Evolutionary conservation across 2,329 filamentous ascomycete genomes (phyloP).

Genomic region (Colletotrichum echinochloae): DNA sequence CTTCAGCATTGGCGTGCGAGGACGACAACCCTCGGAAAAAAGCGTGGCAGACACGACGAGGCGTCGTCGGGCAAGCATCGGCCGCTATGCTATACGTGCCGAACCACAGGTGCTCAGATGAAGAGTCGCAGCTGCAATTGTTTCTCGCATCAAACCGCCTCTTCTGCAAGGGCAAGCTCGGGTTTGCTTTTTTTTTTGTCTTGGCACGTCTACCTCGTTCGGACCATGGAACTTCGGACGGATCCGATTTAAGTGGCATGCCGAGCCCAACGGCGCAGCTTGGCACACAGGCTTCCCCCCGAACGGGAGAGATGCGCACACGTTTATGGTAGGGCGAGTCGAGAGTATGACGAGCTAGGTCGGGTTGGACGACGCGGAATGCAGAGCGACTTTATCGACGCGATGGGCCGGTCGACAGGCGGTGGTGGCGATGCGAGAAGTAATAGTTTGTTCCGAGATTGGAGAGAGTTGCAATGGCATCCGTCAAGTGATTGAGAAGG

Average conservation of each 20-base stretch:
- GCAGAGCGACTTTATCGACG: neutral
- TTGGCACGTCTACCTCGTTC: slow-evolving; percentile 3
- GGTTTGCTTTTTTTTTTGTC: slow-evolving; percentile 16
- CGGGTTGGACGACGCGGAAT: slow-evolving; percentile 2
- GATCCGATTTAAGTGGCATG: neutral
- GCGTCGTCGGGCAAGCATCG: neutral
- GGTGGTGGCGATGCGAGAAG: neutral
- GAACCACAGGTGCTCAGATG: neutral
- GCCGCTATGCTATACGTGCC: neutral
- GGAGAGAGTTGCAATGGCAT: slow-evolving; percentile 3
- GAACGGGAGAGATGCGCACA: neutral
- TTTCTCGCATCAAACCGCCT: neutral
- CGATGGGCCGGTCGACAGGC: neutral
- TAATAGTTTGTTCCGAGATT: slow-evolving; percentile 6
- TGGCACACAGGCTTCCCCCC: slow-evolving; percentile 16
- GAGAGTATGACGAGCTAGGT: neutral
- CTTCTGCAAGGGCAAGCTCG: neutral
- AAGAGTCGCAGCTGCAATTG: neutral
- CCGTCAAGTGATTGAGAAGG: slow-evolving; percentile 12
- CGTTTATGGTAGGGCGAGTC: neutral
- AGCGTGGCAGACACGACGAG: neutral
- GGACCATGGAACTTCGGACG: slow-evolving; percentile 1
- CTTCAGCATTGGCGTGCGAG: neutral
- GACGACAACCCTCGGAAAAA: neutral
- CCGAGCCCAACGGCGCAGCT: slow-evolving; percentile 27